Conservation (phyloP, 2,329 filamentous ascomycete genomes). For the Rhynchosporium graminicola region DNA sequence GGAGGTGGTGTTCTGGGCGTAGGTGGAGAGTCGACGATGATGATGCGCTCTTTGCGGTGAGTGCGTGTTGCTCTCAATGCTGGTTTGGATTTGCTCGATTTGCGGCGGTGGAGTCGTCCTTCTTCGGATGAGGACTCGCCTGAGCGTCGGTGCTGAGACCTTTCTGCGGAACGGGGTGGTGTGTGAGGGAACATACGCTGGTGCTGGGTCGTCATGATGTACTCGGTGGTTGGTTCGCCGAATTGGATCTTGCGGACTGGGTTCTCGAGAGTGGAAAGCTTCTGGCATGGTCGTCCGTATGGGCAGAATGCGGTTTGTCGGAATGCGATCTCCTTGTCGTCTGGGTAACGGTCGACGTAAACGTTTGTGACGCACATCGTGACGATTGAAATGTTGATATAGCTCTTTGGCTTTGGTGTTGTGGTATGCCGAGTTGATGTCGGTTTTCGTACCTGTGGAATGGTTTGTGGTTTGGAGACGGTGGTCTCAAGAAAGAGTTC, state of each 20-base stretch:
- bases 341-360: slow-evolving; percentile 50
- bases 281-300: slow-evolving; percentile 47
- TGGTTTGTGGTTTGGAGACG: slow-evolving; percentile 13
- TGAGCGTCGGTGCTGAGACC: slow-evolving; percentile 40
- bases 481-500: slow-evolving; percentile 12
- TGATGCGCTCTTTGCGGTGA: slow-evolving; percentile 46
- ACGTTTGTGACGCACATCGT: slow-evolving; percentile 54
- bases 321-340: slow-evolving; percentile 45
- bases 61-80: slow-evolving; percentile 30
- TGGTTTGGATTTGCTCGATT: slow-evolving; percentile 41
- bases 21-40: slow-evolving; percentile 49
- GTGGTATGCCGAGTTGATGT: slow-evolving; percentile 18
- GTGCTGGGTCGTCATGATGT: slow-evolving; percentile 42
- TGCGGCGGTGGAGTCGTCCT: slow-evolving; percentile 43
- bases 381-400: slow-evolving; percentile 36
- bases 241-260: slow-evolving; percentile 44
- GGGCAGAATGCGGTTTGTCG: slow-evolving; percentile 43
- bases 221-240: slow-evolving; percentile 40
- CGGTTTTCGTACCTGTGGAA: slow-evolving; percentile 19
- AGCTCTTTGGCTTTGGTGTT: slow-evolving; percentile 22
- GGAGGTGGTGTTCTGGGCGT: slow-evolving; percentile 51
- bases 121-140: slow-evolving; percentile 29
- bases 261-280: slow-evolving; percentile 46
- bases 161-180: slow-evolving; percentile 34
- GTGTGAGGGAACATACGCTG: slow-evolving; percentile 31